Conservation (phyloP, 1,284 basidiomycete species). For the Ceratobasidium sp. region DNA sequence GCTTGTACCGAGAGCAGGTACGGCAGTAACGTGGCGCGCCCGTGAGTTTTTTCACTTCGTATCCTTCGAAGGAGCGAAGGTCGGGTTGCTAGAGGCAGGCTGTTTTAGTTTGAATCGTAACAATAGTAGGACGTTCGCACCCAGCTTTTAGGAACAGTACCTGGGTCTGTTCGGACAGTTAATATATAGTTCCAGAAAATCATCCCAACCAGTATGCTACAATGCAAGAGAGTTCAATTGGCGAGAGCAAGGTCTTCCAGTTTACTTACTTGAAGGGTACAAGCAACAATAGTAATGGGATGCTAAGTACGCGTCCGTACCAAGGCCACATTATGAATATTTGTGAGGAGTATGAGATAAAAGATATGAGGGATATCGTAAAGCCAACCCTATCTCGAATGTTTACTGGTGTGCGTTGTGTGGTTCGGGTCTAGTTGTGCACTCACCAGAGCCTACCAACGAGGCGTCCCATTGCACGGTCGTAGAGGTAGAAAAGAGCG, state of each 20-base stretch:
- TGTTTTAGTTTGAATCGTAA: constrained; percentile 6
- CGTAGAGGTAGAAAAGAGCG: background rate
- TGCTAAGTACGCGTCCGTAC: constrained; percentile 77
- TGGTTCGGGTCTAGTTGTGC: background rate
- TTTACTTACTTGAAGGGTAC: constrained; percentile 86
- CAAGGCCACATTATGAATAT: constrained; percentile 92
- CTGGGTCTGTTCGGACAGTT: constrained; percentile 83
- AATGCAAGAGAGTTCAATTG: constrained; percentile 42
- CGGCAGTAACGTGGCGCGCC: constrained; percentile 84
- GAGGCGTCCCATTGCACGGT: constrained; percentile 39
- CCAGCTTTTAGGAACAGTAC: constrained; percentile 83
- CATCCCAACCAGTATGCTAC: constrained; percentile 77
- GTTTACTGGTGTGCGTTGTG: background rate
- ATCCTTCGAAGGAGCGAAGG: constrained; percentile 70
- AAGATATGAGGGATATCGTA: constrained; percentile 82
- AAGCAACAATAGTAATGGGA: constrained; percentile 78
- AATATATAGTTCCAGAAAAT: constrained; percentile 89
- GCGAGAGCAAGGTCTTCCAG: background rate
- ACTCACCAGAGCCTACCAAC: constrained; percentile 41
- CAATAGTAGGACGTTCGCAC: constrained; percentile 59
- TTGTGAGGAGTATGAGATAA: constrained; percentile 89
- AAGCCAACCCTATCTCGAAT: constrained; percentile 64
- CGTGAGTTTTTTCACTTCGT: constrained; percentile 88
- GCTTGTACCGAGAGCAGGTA: constrained; percentile 77
- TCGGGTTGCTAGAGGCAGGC: constrained; percentile 71